Percentiles rank a stretch among this genome's conserved stretches.
These are phyloP conservation scores for Rutstroemia sp. DNA, from an alignment of 2,329 filamentous ascomycete species.

Conservation along the genomic window DNA sequence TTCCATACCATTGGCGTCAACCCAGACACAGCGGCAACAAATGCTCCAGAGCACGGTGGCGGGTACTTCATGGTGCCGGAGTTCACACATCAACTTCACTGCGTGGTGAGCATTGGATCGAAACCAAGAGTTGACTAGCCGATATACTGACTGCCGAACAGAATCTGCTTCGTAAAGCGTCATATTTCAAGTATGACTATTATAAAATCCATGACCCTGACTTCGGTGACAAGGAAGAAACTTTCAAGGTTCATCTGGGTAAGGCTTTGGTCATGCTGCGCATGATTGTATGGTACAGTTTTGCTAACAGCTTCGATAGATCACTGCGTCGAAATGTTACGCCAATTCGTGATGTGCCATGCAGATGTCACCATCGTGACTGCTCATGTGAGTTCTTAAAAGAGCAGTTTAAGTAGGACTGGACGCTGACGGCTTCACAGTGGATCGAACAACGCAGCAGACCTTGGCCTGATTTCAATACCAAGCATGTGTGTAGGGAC, in stretches of 20 bases:
- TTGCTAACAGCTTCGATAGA: not conserved
- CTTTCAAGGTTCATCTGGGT: not conserved
- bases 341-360: constrained; percentile 3
- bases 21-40: not conserved
- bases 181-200: not conserved
- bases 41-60: not conserved
- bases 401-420: not conserved
- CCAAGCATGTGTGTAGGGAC: not conserved
- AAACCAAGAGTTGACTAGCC: not conserved
- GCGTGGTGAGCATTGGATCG: not conserved
- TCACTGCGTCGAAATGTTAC: constrained; percentile 1
- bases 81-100: not conserved
- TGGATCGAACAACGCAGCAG: not conserved
- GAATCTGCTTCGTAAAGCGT: not conserved
- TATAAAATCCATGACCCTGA: not conserved
- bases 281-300: not conserved
- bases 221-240: not conserved
- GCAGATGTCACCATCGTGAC: constrained; percentile 1
- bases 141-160: not conserved
- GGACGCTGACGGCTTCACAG: not conserved
- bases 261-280: not conserved
- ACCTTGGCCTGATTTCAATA: not conserved
- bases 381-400: not conserved
- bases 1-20: not conserved
- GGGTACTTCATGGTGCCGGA: not conserved